phyloP scores from a whole-genome alignment of 2,329 filamentous ascomycete genomes.

The Trichophyton verrucosum region DNA sequence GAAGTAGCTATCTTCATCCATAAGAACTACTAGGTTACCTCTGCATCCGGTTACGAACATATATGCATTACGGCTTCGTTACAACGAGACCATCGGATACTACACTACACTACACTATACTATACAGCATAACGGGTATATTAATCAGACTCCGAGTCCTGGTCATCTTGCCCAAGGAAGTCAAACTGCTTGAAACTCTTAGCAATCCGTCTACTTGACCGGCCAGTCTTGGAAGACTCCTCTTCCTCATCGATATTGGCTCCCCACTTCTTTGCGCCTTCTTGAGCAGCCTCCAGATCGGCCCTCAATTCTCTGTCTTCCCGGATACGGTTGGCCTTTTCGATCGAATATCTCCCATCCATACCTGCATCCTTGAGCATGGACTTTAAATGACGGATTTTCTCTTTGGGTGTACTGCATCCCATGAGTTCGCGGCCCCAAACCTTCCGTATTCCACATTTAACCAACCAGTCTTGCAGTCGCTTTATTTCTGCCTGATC shows the following conservation, averaged over 20 bases:
- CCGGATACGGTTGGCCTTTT: conserved; percentile 75
- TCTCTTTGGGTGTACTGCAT: conserved; percentile 60
- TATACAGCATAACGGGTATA: neutral
- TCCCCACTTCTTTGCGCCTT: conserved; percentile 73
- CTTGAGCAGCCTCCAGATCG: conserved; percentile 72
- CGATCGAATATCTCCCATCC: conserved; percentile 73
- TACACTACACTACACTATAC: neutral
- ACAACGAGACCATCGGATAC: too few species aligned
- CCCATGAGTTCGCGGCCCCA: conserved; percentile 77
- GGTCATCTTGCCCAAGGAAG: conserved; percentile 58
- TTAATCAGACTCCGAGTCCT: conserved; percentile 39
- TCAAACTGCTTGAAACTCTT: conserved; percentile 35
- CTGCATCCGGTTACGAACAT: neutral
- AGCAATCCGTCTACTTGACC: conserved; percentile 30
- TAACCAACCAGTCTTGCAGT: conserved; percentile 70
- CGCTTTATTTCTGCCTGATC: conserved; percentile 75
- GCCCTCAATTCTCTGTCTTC: conserved; percentile 72
- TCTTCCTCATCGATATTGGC: conserved; percentile 32
- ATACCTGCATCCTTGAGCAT: conserved; percentile 78
- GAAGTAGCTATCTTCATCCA: conserved; percentile 5
- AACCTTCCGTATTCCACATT: conserved; percentile 85
- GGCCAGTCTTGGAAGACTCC: conserved; percentile 26
- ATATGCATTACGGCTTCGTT: neutral
- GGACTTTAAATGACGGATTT: conserved; percentile 66
- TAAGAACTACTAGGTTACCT: neutral